Evolutionary conservation across 177 flowering plant genomes (phyloP), one percentile per base, ranked within the genome.

Genomic region (Vitis hybrid): DNA sequence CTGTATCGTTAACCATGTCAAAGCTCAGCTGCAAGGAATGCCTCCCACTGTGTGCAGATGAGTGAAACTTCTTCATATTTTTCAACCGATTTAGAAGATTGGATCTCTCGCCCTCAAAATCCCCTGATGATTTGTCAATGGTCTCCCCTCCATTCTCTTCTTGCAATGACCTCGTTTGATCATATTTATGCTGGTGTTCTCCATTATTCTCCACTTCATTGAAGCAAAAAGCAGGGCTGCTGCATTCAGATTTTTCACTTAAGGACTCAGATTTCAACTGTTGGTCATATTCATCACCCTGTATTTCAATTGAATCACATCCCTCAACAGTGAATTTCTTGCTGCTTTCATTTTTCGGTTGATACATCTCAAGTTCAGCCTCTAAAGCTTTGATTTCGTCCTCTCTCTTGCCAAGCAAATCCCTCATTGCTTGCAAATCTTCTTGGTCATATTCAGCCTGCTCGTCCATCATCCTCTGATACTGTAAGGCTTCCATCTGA

Each of bases 381-480:
- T 89, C 89, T 56, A 91, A 62, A 18, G 57, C 78, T 74, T 77
- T 83, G 10, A 90, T 74, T 53, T 90, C 95, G 29, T 82, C 86
- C 66, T 91, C 96, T 69, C 83, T 86, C 75, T 86, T 89, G 1
- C 19, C 59, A 8, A 93, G 78, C 65, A 82, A 29, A 5, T 84
- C 86, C 33, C 79, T 86, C 76, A 86, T 67, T 6, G 72, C 82
- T 61, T 86, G 87, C 60, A 95, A 20, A 2, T 92, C 98, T 76
- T 91, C 97, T 70, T 96, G 85, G 65, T 96, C 97, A 67, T 91
- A 96, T 76, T 93, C 97, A n/a, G 89, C 87, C 68, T 93, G 97
- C 75, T 92, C 99, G 66, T 96, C 98, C 97, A 96, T 96, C 97
- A 96, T 87, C 74, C 99, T 88, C 77, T 89, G 99, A 68, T 96